Base-by-base conservation (phyloP, 2,329 filamentous ascomycete genomes). In the Beauveria scarabaeidicola region DNA sequence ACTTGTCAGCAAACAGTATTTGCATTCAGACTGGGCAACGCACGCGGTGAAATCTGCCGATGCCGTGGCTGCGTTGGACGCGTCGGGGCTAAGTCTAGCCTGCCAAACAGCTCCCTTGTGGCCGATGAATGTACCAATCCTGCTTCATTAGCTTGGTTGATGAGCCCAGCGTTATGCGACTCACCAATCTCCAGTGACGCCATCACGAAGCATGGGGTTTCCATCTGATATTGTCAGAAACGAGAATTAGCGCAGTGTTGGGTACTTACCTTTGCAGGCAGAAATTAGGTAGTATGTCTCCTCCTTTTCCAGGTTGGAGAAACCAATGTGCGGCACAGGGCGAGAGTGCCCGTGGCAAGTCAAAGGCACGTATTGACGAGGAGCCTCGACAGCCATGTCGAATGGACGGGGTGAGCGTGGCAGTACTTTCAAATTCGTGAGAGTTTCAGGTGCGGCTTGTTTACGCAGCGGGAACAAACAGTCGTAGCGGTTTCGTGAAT, bases 61-160 rank as follows among this genome's bases (percentile, higher is more conserved):
- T 51, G 90, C 94, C 38, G 95, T 97, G 10, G 92, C 94, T 60
- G 94, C 93, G 52, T 91, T 87, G 27, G 85, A 86, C 46, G 91
- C 90, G 75, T 97, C 91, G 21, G 90, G 86, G 57, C 91, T 96
- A 40, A 99, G 81, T 67, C 92, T 85, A 58, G 92, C 90, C 77
- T 97, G 92, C 91, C 94, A 99, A 62, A 97, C 93, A 41, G 94
- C 94, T 63, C 94, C 94, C 76, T 99, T 97, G 78, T 99, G 94
- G 44, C 94, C 94, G 68, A 99, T 88, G 72, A 97, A 97, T 41
- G 94, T 97, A 52, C 94, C 94, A 67, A 97, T 97, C 90, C 91
- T 95, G 71, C 87, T 83, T 53, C 87, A 86, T 89, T 63, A 63
- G 51, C 44, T 67, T 64, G 3, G 40, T 67, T 64, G 55, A 66